Conservation (phyloP, 2,329 filamentous ascomycete genomes). For the Penicillium frequentans region DNA sequence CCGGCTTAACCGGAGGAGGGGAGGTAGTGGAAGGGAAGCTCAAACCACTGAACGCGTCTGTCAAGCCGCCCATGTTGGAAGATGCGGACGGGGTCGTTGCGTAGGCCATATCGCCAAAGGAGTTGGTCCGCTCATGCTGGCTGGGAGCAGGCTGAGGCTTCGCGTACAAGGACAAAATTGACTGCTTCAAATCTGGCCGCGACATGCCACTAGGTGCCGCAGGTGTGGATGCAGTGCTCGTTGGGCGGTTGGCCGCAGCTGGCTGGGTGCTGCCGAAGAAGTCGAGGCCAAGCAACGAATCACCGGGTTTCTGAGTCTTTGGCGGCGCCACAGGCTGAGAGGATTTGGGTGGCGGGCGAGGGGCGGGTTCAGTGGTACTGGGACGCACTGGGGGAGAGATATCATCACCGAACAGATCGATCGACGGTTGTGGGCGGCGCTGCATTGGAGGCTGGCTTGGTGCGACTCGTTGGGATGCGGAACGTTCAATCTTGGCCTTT, state of each 20-base stretch:
- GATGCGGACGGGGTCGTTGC: constrained; percentile 33
- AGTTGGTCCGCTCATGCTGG: constrained; percentile 59
- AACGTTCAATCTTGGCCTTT: constrained; percentile 67
- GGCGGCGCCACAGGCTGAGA: constrained; percentile 51
- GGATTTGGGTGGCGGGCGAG: constrained; percentile 66
- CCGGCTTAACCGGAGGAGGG: constrained; percentile 34
- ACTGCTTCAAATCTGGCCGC: constrained; percentile 92
- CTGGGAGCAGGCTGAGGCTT: constrained; percentile 65
- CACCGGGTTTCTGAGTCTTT: constrained; percentile 68
- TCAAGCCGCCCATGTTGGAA: constrained; percentile 62
- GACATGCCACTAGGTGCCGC: constrained; percentile 63
- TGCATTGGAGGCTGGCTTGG: constrained; percentile 46
- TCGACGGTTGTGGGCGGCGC: constrained; percentile 50
- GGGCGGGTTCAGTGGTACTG: constrained; percentile 68
- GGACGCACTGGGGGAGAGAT: constrained; percentile 66
- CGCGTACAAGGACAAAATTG: constrained; percentile 91
- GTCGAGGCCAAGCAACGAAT: constrained; percentile 88
- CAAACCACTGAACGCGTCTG: constrained; percentile 76
- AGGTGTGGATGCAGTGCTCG: constrained; percentile 71
- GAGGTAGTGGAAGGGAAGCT: constrained; percentile 58
- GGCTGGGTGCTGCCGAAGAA: constrained; percentile 76
- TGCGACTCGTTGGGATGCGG: constrained; percentile 53
- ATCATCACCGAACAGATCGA: constrained; percentile 82
- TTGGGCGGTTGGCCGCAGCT: constrained; percentile 71
- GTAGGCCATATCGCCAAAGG: constrained; percentile 69